A percentile compares a stretch with the other conserved stretches of the same genome.
These are phyloP conservation scores for Pisolithus orientalis DNA, from an alignment of 768 basidiomycete genomes.

Conservation along the genomic window DNA sequence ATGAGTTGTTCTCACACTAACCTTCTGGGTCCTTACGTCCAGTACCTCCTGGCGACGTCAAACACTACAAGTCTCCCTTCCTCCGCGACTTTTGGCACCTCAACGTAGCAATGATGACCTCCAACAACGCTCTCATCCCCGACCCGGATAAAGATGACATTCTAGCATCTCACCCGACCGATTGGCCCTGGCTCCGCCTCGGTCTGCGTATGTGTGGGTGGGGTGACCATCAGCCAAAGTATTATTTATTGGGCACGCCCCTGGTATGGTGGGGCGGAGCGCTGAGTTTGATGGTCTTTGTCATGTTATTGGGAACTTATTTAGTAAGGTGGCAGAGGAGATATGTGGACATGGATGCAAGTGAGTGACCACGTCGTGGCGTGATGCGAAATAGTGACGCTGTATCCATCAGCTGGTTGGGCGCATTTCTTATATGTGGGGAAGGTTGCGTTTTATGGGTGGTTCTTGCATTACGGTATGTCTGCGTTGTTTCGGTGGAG, in stretches of 20 bases:
- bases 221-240: slow-evolving; percentile 83
- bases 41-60: slow-evolving; percentile 83
- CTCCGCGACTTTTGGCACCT: slow-evolving; percentile 97
- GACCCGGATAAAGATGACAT: slow-evolving; percentile 99
- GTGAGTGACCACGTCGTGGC: slow-evolving; percentile 37
- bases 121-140: slow-evolving; percentile 95
- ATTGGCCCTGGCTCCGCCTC: slow-evolving; percentile 89
- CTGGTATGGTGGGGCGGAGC: slow-evolving; percentile 86
- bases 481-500: neutral
- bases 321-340: slow-evolving; percentile 79
- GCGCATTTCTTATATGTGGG: slow-evolving; percentile 90
- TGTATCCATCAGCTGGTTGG: slow-evolving; percentile 63
- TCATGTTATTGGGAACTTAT: slow-evolving; percentile 58
- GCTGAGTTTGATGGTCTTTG: slow-evolving; percentile 51
- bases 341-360: slow-evolving; percentile 85
- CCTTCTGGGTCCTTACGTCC: neutral
- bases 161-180: slow-evolving; percentile 84
- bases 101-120: slow-evolving; percentile 99
- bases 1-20: neutral
- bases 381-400: slow-evolving; percentile 1
- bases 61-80: slow-evolving; percentile 87
- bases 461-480: slow-evolving; percentile 83
- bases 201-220: slow-evolving; percentile 98
- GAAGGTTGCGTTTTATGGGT: slow-evolving; percentile 88
- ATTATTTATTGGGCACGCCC: slow-evolving; percentile 91